Conservation (phyloP, 805 yeast species). For the Suhomyces sp. region DNA sequence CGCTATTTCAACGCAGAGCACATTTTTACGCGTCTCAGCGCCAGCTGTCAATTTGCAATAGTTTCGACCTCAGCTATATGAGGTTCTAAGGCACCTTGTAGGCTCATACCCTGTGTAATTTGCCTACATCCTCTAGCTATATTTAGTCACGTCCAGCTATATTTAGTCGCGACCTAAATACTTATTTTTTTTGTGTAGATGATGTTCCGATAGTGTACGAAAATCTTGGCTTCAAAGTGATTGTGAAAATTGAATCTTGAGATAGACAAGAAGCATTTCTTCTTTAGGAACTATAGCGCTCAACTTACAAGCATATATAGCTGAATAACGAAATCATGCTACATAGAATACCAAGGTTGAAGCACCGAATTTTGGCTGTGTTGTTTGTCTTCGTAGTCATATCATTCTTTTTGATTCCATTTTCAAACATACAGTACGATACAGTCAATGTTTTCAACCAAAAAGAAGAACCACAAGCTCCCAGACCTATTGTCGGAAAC, state of each 20-base stretch:
- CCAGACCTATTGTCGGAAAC: constrained; percentile 10
- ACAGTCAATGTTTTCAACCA: neutral
- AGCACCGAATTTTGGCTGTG: constrained; percentile 5
- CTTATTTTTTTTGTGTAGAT: neutral
- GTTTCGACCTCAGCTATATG: neutral
- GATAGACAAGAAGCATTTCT: neutral
- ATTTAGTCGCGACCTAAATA: neutral
- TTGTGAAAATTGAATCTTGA: neutral
- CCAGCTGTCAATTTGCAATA: neutral
- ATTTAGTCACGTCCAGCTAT: neutral
- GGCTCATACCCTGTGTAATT: neutral
- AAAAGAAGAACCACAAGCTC: neutral
- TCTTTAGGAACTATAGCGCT: neutral
- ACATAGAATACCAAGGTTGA: constrained; percentile 4
- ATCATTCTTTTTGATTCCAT: neutral
- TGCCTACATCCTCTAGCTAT: neutral
- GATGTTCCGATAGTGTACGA: neutral
- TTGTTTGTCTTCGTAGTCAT: neutral
- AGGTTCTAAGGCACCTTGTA: neutral
- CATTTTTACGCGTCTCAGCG: neutral
- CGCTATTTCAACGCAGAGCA: neutral
- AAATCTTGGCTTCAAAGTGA: neutral
- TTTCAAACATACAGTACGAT: neutral
- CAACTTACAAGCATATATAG: neutral
- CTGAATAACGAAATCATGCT: neutral